These are phyloP conservation scores for Viridothelium virens DNA, from an alignment of 495 filamentous ascomycete genomes.

Conservation along the genomic window DNA sequence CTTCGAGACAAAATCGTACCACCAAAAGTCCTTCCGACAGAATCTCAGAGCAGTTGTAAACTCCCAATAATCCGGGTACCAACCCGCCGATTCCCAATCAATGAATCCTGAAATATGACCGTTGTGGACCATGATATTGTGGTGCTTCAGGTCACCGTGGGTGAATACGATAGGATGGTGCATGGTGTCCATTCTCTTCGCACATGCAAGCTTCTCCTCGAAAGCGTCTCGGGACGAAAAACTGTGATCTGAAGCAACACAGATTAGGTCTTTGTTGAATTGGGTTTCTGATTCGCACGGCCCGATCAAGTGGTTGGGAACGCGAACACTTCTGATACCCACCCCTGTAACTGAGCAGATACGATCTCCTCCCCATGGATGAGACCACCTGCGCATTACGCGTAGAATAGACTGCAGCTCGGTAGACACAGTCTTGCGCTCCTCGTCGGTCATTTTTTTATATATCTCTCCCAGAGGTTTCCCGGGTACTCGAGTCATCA, in stretches of 20 bases:
- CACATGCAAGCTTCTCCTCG: slow-evolving; percentile 15
- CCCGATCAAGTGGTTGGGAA: slow-evolving; percentile 16
- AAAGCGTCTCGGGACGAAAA: slow-evolving; percentile 14
- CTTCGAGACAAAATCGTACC: slow-evolving; percentile 13
- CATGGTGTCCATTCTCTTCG: slow-evolving; percentile 12
- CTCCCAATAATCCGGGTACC: slow-evolving; percentile 27
- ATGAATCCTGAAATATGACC: slow-evolving; percentile 18
- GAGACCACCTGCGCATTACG: slow-evolving; percentile 17
- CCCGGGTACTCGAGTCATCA: slow-evolving; percentile 35
- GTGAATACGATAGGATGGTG: slow-evolving; percentile 21
- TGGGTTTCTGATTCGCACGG: slow-evolving; percentile 17
- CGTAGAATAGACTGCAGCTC: slow-evolving; percentile 17
- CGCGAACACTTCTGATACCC: slow-evolving; percentile 16
- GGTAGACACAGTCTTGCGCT: slow-evolving; percentile 13
- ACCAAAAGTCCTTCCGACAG: slow-evolving; percentile 20
- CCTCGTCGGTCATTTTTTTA: slow-evolving; percentile 25
- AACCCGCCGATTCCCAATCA: slow-evolving; percentile 26
- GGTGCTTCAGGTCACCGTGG: slow-evolving; percentile 21
- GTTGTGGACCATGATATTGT: slow-evolving; percentile 20
- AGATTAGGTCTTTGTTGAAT: slow-evolving; percentile 18
- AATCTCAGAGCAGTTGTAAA: slow-evolving; percentile 28
- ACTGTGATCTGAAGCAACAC: slow-evolving; percentile 13
- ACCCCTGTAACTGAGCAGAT: slow-evolving; percentile 19
- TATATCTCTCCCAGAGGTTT: slow-evolving; percentile 30
- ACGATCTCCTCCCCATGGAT: slow-evolving; percentile 7